phyloP scores from a whole-genome alignment of 148 eudicot species.

The Polygonum aviculare region DNA sequence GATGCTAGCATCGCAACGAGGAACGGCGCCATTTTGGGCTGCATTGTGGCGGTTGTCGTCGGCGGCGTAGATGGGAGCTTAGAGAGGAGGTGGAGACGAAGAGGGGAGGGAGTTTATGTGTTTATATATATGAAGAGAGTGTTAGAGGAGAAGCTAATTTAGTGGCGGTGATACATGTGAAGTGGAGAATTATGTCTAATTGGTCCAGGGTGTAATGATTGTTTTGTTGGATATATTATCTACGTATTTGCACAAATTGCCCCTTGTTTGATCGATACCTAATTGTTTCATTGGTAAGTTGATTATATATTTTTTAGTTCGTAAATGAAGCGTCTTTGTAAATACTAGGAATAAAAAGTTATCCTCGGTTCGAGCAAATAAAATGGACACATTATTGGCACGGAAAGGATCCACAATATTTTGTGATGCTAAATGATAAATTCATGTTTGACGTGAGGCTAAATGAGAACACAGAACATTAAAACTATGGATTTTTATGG shows the following conservation, averaged over 20 bases:
- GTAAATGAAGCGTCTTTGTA: no score
- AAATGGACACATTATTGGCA: no score
- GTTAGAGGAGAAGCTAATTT: not conserved
- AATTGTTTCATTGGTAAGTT: no score
- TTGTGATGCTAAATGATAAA: no score
- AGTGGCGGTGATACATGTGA: not conserved
- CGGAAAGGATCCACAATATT: no score
- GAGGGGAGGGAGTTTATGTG: not conserved
- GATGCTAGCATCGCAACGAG: not conserved
- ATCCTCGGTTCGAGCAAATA: no score
- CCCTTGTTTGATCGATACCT: no score
- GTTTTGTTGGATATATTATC: not conserved
- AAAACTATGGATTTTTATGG: not conserved
- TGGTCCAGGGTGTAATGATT: not conserved
- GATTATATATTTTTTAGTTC: no score
- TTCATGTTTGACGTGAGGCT: not conserved
- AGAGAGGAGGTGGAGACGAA: not conserved
- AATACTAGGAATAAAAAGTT: no score
- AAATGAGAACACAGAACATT: not conserved
- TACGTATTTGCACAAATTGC: not conserved
- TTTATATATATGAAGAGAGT: not conserved
- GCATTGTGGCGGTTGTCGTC: not conserved
- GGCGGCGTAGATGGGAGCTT: not conserved
- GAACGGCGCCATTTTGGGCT: not conserved
- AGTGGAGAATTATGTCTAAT: not conserved